Evolutionary conservation across 1,139 yeast genomes (phyloP), one percentile per base, ranked within the genome.

Genomic region (Yamadazyma mexicana): DNA sequence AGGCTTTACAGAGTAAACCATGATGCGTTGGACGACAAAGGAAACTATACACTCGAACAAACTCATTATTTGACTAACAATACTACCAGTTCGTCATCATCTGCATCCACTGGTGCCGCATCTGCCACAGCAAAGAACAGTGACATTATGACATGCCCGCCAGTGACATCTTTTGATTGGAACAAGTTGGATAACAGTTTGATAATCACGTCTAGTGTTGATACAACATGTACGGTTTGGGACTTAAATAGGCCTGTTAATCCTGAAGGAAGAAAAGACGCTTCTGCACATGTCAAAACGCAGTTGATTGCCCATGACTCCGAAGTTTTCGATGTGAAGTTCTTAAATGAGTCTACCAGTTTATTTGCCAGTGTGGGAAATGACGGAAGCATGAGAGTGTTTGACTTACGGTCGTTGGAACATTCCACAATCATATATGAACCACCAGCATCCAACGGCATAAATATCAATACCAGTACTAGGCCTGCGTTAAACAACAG

Each of bases 201-300:
- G 30, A 75, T 89, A 17, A 86, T 92, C 34, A 88, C 97, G 1
- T 81, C 94, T 45, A 83, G 94, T 23, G 88, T 92, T 9, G 98
- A 92, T 62, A 92, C 98, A 1, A 92, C 98, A 0, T 92, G 98
- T 62, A 91, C 98, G 0, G 83, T 89, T 3, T 92, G 98, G 98
- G 98, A 92, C 61, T 64, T 88, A 32, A 72, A 65, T 46, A 59
- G 76, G 24, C 55, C 70, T 3, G 40, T 37, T 31, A 31, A 34
- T 15, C 12, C 33, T 6, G 32, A 34, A 2, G 46, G 47, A 15
- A 32, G 69, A 24, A 61, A 69, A 36, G 72, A 80, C 8, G 75
- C 73, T 38, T 61, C 75, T 4, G 87, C 87, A n/a, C 72, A 77
- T 20, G 95, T 95, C 16, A 86, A 85, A 56, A 91, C 98, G 1